Conservation (phyloP, 495 filamentous ascomycete genomes). For the Aspergillus conjunctus region DNA sequence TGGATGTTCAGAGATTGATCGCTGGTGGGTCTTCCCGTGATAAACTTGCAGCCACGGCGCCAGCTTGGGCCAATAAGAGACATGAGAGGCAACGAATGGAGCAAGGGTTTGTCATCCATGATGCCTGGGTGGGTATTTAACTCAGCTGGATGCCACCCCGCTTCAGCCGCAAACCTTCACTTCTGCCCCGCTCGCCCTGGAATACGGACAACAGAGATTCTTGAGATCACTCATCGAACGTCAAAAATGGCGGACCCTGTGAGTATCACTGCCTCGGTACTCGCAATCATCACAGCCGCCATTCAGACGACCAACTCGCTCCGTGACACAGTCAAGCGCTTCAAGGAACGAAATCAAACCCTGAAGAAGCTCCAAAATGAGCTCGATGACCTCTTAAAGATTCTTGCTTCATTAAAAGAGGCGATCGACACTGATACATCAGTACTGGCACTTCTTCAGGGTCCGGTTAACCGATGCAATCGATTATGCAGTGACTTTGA, state of each 20-base stretch:
- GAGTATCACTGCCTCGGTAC: constrained; percentile 29
- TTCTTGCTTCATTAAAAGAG: constrained; percentile 6
- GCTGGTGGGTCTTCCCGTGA: neutral
- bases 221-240: neutral
- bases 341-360: constrained; percentile 21
- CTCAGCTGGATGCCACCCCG: neutral
- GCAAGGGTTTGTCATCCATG: neutral
- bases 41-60: neutral
- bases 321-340: constrained; percentile 30
- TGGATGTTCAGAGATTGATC: neutral
- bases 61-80: neutral
- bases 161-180: neutral
- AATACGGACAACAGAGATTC: neutral
- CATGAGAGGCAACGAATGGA: neutral
- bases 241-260: constrained; percentile 26
- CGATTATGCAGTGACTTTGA: constrained; percentile 21
- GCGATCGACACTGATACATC: constrained; percentile 4
- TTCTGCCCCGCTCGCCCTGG: neutral
- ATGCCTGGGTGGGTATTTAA: too few relatives aligned
- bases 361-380: constrained; percentile 16
- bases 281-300: constrained; percentile 32
- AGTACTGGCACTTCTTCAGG: constrained; percentile 16
- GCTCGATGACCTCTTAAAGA: constrained; percentile 16
- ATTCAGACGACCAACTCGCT: constrained; percentile 28
- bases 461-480: constrained; percentile 18